Conservation (phyloP, 208 protist genomes). For the Wallacemonas sp. region DNA sequence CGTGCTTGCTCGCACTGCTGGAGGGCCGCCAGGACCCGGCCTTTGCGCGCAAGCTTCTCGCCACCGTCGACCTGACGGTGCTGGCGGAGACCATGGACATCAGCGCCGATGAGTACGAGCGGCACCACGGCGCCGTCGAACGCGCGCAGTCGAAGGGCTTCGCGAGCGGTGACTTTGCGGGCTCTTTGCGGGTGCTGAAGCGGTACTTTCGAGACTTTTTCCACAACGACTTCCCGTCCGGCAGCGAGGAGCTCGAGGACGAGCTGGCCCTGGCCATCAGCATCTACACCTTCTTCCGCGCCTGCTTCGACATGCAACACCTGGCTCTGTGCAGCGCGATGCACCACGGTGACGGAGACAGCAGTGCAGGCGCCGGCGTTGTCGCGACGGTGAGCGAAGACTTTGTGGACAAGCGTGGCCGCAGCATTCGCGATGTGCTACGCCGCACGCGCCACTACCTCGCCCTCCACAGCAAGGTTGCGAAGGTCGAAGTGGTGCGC, state of each 20-base stretch:
- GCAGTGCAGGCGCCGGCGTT: not conserved
- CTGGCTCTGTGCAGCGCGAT: constrained; percentile 21
- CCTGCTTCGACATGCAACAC: constrained; percentile 56
- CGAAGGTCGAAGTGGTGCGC: constrained; percentile 63
- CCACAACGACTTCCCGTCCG: constrained; percentile 29
- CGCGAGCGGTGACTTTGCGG: constrained; percentile 27
- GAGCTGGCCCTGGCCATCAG: constrained; percentile 47
- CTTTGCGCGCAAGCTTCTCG: constrained; percentile 34
- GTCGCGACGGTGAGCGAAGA: too few species aligned
- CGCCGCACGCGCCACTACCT: constrained; percentile 37
- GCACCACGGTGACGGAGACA: constrained; percentile 11
- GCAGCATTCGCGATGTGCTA: constrained; percentile 48
- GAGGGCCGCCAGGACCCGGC: constrained; percentile 54
- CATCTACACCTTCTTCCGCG: constrained; percentile 69
- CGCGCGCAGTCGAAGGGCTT: constrained; percentile 27
- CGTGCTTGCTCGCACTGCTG: constrained; percentile 51
- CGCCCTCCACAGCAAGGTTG: constrained; percentile 42
- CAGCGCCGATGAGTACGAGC: constrained; percentile 41
- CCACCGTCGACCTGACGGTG: constrained; percentile 38
- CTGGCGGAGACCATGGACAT: constrained; percentile 43
- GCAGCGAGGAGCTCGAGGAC: constrained; percentile 52
- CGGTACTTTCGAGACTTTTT: constrained; percentile 49
- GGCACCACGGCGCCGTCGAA: constrained; percentile 28
- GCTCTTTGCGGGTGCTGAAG: constrained; percentile 19
- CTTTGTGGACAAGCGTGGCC: constrained; percentile 51